A percentile compares a stretch with the other conserved stretches of the same genome.
Evolutionary conservation across 2,329 filamentous ascomycete species (phyloP).

Genomic region (Neocucurbitaria cava): DNA sequence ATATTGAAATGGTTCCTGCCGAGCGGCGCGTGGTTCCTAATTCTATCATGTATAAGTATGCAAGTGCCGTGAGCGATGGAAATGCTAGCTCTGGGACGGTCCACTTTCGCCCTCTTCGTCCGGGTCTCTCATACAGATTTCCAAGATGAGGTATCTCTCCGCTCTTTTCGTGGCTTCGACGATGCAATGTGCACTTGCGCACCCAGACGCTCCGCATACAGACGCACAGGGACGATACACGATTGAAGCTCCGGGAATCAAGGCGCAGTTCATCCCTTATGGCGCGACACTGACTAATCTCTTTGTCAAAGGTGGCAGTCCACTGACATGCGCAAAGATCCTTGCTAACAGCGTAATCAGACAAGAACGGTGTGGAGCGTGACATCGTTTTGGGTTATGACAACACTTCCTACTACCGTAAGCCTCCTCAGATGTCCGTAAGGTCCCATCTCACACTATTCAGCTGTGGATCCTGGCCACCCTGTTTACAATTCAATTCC

Average conservation of each 20-base stretch:
- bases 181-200: conserved; percentile 13
- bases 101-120: conserved; percentile 4
- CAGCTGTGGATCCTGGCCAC: conserved; percentile 44
- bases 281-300: conserved; percentile 44
- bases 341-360: conserved; percentile 22
- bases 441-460: conserved; percentile 9
- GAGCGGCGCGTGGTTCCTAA: background rate
- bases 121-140: background rate
- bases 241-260: conserved; percentile 39
- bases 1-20: conserved; percentile 13
- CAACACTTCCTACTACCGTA: conserved; percentile 45
- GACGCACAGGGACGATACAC: conserved; percentile 39
- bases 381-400: conserved; percentile 46
- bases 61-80: conserved; percentile 1
- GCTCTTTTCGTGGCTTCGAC: conserved; percentile 26
- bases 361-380: conserved; percentile 37
- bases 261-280: conserved; percentile 46
- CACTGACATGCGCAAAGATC: background rate
- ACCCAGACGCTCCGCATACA: conserved; percentile 22
- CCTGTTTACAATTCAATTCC: conserved; percentile 46
- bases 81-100: conserved; percentile 7
- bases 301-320: conserved; percentile 36
- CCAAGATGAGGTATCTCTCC: conserved; percentile 30
- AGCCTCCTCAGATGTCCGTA: conserved; percentile 7
- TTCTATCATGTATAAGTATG: conserved; percentile 14